Conservation (phyloP, 306 rosid genomes). For the Cucurbita ficifolia region DNA sequence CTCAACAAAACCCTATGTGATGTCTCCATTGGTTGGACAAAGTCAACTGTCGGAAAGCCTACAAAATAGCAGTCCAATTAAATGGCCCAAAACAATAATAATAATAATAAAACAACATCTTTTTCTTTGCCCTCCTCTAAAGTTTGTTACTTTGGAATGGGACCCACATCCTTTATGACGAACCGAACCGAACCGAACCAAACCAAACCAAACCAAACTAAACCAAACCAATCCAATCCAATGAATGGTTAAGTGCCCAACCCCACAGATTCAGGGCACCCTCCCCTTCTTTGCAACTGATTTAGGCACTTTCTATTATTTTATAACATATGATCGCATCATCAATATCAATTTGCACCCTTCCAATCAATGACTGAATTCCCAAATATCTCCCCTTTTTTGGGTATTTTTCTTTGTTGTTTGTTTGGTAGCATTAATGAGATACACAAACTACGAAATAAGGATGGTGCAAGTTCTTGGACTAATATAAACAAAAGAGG, state of each 20-base stretch:
- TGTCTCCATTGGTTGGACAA: neutral
- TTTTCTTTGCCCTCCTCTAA: neutral
- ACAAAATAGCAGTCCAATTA: constrained; percentile 1
- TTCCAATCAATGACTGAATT: neutral
- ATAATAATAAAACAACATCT: neutral
- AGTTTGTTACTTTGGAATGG: constrained; percentile 1
- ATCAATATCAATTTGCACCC: neutral
- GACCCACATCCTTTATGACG: neutral
- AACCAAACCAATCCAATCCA: neutral
- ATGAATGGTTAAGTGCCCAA: neutral
- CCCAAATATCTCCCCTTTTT: neutral
- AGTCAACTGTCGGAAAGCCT: constrained; percentile 3
- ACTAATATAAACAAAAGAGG: no score
- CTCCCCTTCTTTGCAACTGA: neutral
- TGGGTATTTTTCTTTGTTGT: neutral
- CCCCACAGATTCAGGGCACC: neutral
- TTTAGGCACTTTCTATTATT: neutral
- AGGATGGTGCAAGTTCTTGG: neutral
- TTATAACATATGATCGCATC: neutral
- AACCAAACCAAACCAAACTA: no score
- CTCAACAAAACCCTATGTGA: neutral
- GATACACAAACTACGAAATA: neutral
- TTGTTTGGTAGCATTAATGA: neutral
- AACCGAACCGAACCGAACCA: neutral
- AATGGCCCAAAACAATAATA: neutral